Evolutionary conservation across 257 asterid genomes (phyloP).

Genomic region (Solanum microdontum): DNA sequence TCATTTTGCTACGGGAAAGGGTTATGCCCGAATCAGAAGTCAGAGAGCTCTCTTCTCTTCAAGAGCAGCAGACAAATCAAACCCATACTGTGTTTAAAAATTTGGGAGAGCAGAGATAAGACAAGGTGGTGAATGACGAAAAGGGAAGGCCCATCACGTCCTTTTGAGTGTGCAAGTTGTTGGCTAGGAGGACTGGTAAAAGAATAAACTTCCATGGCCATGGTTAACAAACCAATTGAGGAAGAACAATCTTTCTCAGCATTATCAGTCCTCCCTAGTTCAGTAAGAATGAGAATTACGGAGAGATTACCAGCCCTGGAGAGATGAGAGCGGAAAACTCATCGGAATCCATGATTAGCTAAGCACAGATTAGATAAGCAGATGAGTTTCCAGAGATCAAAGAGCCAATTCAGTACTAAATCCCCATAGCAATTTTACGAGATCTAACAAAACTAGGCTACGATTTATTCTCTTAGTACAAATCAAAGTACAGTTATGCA

Average conservation of each 20-base stretch:
- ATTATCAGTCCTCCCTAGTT: background rate
- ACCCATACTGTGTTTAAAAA: background rate
- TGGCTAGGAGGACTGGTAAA: background rate
- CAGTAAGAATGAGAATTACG: background rate
- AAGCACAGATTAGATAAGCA: background rate
- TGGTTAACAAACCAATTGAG: background rate
- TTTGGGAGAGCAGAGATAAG: background rate
- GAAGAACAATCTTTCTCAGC: background rate
- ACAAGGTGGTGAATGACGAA: background rate
- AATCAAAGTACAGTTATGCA: background rate
- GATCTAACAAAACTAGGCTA: background rate
- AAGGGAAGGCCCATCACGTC: background rate
- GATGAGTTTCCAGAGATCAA: background rate
- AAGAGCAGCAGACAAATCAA: background rate
- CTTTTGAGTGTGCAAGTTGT: background rate
- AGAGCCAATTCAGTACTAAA: background rate
- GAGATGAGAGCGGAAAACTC: background rate
- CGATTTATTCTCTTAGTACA: background rate
- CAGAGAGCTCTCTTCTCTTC: background rate
- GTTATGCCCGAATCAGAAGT: background rate
- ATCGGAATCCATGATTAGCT: background rate
- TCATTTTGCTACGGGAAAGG: background rate
- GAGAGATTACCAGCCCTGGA: background rate
- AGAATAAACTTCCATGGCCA: background rate
- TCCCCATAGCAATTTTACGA: background rate